Evolutionary conservation across 2,329 filamentous ascomycete species (phyloP).

Genomic region (Dissoconium aciculare): DNA sequence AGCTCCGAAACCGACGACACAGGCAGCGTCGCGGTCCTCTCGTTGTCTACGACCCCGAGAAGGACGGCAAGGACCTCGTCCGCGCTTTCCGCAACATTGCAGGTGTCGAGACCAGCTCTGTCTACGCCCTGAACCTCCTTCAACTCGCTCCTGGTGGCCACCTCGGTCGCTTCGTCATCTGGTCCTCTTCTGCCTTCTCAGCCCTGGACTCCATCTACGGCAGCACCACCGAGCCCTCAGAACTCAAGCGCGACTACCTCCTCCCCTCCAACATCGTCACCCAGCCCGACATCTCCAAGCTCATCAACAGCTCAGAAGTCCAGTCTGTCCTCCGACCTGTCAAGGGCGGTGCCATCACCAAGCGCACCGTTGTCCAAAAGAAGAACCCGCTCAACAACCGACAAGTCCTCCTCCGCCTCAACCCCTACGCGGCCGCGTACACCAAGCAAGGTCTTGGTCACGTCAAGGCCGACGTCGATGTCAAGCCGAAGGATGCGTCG

Average conservation of each 20-base stretch:
- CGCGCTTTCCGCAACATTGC: constrained; percentile 97
- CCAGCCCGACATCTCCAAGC: constrained; percentile 87
- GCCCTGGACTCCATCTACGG: constrained; percentile 96
- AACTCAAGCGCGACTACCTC: constrained; percentile 98
- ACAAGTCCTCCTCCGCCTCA: constrained; percentile 95
- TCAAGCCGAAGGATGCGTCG: constrained; percentile 36
- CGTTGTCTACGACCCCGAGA: constrained; percentile 90
- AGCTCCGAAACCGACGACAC: constrained; percentile 91
- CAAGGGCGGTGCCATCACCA: constrained; percentile 79
- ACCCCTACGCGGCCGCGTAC: constrained; percentile 91
- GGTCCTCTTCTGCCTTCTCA: constrained; percentile 94
- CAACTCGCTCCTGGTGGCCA: constrained; percentile 98
- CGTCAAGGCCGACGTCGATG: constrained; percentile 50
- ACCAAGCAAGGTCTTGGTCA: constrained; percentile 70
- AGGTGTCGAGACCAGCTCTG: constrained; percentile 90
- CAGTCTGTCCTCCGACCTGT: constrained; percentile 88
- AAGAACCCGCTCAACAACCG: constrained; percentile 99
- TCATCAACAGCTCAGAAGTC: constrained; percentile 99
- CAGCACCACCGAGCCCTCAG: constrained; percentile 72
- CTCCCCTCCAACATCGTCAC: constrained; percentile 83
- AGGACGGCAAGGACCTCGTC: constrained; percentile 87
- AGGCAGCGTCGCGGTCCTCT: constrained; percentile 95
- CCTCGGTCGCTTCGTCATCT: constrained; percentile 97
- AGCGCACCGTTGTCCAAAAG: constrained; percentile 89
- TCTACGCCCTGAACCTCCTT: constrained; percentile 92